These are phyloP conservation scores for Ulota crispa DNA, from an alignment of 225 moss, liverwort and hornwort species.

Conservation along the genomic window DNA sequence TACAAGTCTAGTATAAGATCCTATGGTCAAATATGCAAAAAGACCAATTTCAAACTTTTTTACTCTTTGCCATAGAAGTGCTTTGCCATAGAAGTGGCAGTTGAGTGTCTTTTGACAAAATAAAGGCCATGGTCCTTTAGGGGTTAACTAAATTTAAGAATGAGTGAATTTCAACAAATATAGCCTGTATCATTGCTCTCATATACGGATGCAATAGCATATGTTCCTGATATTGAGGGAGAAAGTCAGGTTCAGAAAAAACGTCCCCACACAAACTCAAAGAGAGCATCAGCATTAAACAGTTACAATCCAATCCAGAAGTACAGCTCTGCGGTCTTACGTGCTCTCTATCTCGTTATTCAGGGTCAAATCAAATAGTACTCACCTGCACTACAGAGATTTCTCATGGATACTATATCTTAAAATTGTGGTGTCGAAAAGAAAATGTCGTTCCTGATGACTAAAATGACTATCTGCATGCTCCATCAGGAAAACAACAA, in stretches of 20 bases:
- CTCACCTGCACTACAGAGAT: conserved; percentile 1
- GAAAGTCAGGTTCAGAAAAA: neutral
- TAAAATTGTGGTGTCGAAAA: conserved; percentile 16
- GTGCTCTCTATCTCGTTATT: conserved; percentile 21
- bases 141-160: neutral
- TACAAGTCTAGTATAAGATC: too few relatives aligned
- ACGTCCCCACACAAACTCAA: neutral
- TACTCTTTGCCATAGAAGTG: too few relatives aligned
- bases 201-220: neutral
- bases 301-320: conserved; percentile 18
- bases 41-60: too few relatives aligned
- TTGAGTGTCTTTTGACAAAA: too few relatives aligned
- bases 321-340: neutral
- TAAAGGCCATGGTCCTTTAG: too few relatives aligned
- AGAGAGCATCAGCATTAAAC: conserved; percentile 2
- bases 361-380: conserved; percentile 1
- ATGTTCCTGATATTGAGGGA: neutral
- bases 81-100: too few relatives aligned
- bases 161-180: neutral
- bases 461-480: conserved; percentile 18
- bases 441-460: conserved; percentile 17
- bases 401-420: conserved; percentile 13
- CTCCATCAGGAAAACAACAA: conserved; percentile 23
- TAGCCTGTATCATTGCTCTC: neutral
- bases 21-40: too few relatives aligned